A percentile compares a stretch with the other conserved stretches of the same genome.
Evolutionary conservation across 2,329 filamentous ascomycete genomes (phyloP).

Genomic region (Diaporthe sp.): DNA sequence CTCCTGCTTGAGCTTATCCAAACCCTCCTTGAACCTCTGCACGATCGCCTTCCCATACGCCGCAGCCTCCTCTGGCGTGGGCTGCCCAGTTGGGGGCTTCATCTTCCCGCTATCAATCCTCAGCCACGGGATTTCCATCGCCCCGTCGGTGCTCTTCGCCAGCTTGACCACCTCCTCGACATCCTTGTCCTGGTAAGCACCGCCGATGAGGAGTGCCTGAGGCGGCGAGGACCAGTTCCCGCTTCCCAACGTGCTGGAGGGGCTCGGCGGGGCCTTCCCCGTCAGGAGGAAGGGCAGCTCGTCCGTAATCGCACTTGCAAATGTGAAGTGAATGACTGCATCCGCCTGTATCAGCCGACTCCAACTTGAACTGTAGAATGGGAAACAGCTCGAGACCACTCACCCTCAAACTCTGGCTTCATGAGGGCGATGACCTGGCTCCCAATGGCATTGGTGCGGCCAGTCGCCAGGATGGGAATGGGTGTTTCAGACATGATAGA

Average conservation of each 20-base stretch:
- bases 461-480: constrained; percentile 31
- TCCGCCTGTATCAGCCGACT: neutral
- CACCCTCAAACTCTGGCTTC: constrained; percentile 33
- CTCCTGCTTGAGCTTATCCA: constrained; percentile 44
- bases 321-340: constrained; percentile 45
- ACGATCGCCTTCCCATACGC: constrained; percentile 49
- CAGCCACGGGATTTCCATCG: constrained; percentile 37
- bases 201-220: constrained; percentile 45
- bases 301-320: constrained; percentile 37
- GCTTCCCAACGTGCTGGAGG: constrained; percentile 43
- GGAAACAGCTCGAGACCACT: too few relatives aligned
- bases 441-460: neutral
- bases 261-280: constrained; percentile 36
- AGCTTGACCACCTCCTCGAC: constrained; percentile 41
- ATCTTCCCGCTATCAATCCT: constrained; percentile 29
- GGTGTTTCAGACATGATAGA: constrained; percentile 18
- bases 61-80: constrained; percentile 26
- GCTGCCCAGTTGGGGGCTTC: constrained; percentile 36
- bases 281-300: constrained; percentile 46
- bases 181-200: constrained; percentile 44
- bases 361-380: neutral
- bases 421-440: neutral
- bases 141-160: constrained; percentile 10
- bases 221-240: constrained; percentile 42
- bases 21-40: constrained; percentile 45